Conservation (phyloP, 2,329 filamentous ascomycete genomes). For the Dactylellina sp. region DNA sequence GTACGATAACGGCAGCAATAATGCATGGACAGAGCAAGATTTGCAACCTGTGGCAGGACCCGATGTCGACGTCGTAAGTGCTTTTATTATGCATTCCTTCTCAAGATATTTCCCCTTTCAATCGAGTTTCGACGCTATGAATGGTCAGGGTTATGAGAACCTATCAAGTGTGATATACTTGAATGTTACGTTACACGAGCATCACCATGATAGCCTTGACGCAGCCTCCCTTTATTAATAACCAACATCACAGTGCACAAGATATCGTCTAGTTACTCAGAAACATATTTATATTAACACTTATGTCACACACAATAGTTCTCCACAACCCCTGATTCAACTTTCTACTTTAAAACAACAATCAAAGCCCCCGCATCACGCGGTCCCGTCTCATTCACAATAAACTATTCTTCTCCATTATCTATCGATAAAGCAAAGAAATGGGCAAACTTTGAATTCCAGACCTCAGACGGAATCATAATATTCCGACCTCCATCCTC, state of each 20-base stretch:
- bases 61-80: slow-evolving; percentile 38
- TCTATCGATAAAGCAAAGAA: slow-evolving; percentile 17
- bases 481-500: slow-evolving; percentile 21
- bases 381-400: slow-evolving; percentile 35
- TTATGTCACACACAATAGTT: slow-evolving; percentile 25
- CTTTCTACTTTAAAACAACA: slow-evolving; percentile 38
- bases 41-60: slow-evolving; percentile 8
- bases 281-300: too few species aligned
- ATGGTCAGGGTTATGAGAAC: not conserved
- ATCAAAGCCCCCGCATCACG: slow-evolving; percentile 12
- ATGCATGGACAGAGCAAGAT: slow-evolving; percentile 13
- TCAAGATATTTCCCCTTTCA: not conserved
- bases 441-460: slow-evolving; percentile 46
- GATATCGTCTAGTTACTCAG: too few species aligned
- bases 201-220: too few species aligned
- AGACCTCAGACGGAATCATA: slow-evolving; percentile 39
- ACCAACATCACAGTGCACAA: too few species aligned
- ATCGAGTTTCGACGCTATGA: not conserved
- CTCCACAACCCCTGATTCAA: slow-evolving; percentile 11
- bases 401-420: slow-evolving; percentile 40
- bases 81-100: not conserved
- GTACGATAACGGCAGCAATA: slow-evolving; percentile 37
- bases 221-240: too few species aligned
- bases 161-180: too few species aligned
- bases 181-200: too few species aligned